Base-by-base conservation (phyloP, 768 basidiomycete genomes). In the Auriscalpium vulgare region DNA sequence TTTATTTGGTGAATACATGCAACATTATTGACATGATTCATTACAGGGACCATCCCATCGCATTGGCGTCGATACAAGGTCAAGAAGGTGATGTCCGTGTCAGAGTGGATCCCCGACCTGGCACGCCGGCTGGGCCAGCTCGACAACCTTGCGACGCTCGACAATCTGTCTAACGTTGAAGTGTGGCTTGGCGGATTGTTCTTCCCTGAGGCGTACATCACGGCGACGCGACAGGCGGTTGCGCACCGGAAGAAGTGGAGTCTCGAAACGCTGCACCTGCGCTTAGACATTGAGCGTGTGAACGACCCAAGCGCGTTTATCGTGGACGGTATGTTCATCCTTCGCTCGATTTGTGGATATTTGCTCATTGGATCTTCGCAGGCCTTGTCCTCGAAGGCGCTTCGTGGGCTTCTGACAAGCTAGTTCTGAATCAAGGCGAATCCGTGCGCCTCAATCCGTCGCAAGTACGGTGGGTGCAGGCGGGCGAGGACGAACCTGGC, bases 201-300 rank as follows among this genome's bases (percentile, higher is more conserved):
- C 79, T 94, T 90, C 80, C 97, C 95, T 0, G 91, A 95, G 66
- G 95, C 94, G 3, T 98, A 93, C 68, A 80, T 98, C 64, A 97
- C 95, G 1, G 95, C 95, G 2, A 95, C 93, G 2, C 80, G 95
- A 51, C 95, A 99, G 70, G 84, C 91, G n/a, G 89, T 94, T 5
- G 97, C 95, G 2, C 95, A 97, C 67, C 78, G 85, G 54, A 92
- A 88, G 73, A 84, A 85, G 61, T 91, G 91, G 88, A 95, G 92
- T 69, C 72, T 99, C 59, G 95, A 99, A 70, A 92, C 91, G 8
- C 68, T 98, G 63, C 75, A 81, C 55, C 71, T 98, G 38, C 74
- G 85, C 55, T 75, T 99, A 19, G 91, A 91, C 54, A 81, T 97
- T 36, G 93, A 89, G 61, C 78, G 82, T 37, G 84, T 87, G 47